Evolutionary conservation across 2,329 filamentous ascomycete species (phyloP), one percentile per base, ranked within the genome.

Genomic region (Exophiala aquamarina): DNA sequence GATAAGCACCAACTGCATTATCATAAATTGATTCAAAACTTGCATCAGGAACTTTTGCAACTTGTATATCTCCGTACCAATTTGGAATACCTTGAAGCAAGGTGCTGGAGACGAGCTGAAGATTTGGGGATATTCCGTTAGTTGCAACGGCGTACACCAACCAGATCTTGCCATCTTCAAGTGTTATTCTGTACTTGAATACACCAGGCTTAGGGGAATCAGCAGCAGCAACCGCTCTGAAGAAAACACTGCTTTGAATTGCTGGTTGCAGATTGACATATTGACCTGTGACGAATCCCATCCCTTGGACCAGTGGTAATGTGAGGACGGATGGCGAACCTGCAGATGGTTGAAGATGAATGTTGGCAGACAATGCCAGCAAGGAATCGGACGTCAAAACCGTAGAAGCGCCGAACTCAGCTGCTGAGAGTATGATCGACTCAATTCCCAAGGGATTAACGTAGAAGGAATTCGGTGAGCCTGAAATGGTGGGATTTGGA

Each of bases 251-350:
- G 17, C 84, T 86, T 58, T 91, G 83, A 34, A 97, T 76, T 3
- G 84, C 62, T 0, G 92, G 92, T 6, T 81, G 83, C 0, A 82
- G 75, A 21, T 82, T 81, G 44, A 75, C 76, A 67, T 91, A 97
- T 14, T 86, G 66, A 1, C 77, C 91, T 3, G 91, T 96, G 14
- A 95, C 74, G 59, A 90, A 95, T 0, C 82, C 85, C 82, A 94
- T 93, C 9, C 93, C 93, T 63, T 97, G 92, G 0, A 95, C 82
- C 6, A 96, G 63, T 0, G 91, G 90, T 55, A 95, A 89, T 0
- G 81, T 84, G 15, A 97, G 77, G 1, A 78, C 73, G 1, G 85
- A 78, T 1, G 73, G 65, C 6, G 77, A 74, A 2, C 72, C 71
- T n/a, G 66, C 62, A 17, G 74, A 70, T 2, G 76, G 74, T 41